phyloP scores from a whole-genome alignment of 2,329 filamentous ascomycete species.

The Diaporthe sp. region DNA sequence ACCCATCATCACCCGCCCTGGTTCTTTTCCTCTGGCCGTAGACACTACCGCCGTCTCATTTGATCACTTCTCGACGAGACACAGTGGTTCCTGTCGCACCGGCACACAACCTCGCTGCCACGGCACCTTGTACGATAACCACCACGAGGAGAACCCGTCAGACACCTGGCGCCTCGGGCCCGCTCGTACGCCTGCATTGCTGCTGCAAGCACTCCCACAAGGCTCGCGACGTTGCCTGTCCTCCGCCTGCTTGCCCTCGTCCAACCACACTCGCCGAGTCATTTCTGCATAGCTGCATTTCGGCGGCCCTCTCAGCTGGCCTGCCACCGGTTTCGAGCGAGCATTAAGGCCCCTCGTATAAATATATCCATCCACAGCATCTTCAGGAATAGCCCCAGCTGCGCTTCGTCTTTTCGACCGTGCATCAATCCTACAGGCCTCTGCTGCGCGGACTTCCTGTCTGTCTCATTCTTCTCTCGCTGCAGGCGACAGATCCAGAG shows the following conservation, averaged over 20 bases:
- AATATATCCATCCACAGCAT: slow-evolving; percentile 23
- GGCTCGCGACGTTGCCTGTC: slow-evolving; percentile 3
- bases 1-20: slow-evolving; percentile 18
- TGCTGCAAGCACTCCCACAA: slow-evolving; percentile 21
- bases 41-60: slow-evolving; percentile 19
- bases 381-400: slow-evolving; percentile 15
- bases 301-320: slow-evolving; percentile 13
- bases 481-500: slow-evolving; percentile 8
- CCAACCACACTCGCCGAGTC: slow-evolving; percentile 20
- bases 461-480: neutral
- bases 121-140: slow-evolving; percentile 10
- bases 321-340: slow-evolving; percentile 20
- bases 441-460: slow-evolving; percentile 14
- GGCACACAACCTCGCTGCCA: slow-evolving; percentile 5
- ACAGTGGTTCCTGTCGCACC: slow-evolving; percentile 12
- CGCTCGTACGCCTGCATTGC: slow-evolving; percentile 20
- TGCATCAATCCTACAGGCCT: slow-evolving; percentile 18
- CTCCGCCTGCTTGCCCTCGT: neutral
- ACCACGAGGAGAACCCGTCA: slow-evolving; percentile 17
- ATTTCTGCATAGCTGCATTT: slow-evolving; percentile 12
- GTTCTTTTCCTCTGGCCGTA: slow-evolving; percentile 2
- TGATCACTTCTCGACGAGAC: neutral
- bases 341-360: slow-evolving; percentile 14
- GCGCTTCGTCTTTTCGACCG: neutral
- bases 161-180: slow-evolving; percentile 16